A percentile compares a stretch with the other conserved stretches of the same genome.
Conservation (phyloP, 192 early-diverging fungal species). For the Coemansia sp. region DNA sequence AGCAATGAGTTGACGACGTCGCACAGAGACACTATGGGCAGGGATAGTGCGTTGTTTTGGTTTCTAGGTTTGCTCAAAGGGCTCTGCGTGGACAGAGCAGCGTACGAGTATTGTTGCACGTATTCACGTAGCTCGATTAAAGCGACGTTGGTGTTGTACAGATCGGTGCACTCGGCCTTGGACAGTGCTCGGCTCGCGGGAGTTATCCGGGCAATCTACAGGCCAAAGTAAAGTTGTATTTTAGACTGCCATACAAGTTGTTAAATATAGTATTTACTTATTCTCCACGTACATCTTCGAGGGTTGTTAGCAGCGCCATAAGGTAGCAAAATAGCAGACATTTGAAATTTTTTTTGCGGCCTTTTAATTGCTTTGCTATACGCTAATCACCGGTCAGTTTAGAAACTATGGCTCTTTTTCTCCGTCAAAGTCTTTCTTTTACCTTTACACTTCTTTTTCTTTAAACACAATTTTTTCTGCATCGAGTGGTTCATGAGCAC, state of each 20-base stretch:
- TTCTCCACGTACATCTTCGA: neutral
- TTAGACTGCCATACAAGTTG: too few relatives aligned
- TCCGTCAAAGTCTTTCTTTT: neutral
- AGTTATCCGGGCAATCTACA: constrained; percentile 10
- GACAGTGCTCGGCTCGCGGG: constrained; percentile 6
- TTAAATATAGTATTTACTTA: too few relatives aligned
- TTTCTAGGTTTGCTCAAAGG: constrained; percentile 2
- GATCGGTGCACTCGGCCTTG: constrained; percentile 14
- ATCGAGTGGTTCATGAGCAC: neutral
- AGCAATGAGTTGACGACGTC: constrained; percentile 38
- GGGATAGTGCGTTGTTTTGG: neutral
- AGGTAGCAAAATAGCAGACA: too few relatives aligned
- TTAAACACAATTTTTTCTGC: neutral
- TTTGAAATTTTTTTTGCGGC: too few relatives aligned
- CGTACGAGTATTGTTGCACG: constrained; percentile 9
- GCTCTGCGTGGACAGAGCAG: neutral
- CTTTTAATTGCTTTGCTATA: too few relatives aligned
- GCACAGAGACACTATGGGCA: constrained; percentile 26
- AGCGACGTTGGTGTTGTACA: constrained; percentile 16
- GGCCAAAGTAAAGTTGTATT: neutral
- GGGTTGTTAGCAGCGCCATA: neutral
- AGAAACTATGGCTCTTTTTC: too few relatives aligned
- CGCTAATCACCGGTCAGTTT: too few relatives aligned
- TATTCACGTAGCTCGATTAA: constrained; percentile 42
- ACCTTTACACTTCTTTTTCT: neutral